A percentile compares a stretch with the other conserved stretches of the same genome.
Evolutionary conservation across 148 eudicot genomes (phyloP).

Genomic region (Fallopia convolvulus): DNA sequence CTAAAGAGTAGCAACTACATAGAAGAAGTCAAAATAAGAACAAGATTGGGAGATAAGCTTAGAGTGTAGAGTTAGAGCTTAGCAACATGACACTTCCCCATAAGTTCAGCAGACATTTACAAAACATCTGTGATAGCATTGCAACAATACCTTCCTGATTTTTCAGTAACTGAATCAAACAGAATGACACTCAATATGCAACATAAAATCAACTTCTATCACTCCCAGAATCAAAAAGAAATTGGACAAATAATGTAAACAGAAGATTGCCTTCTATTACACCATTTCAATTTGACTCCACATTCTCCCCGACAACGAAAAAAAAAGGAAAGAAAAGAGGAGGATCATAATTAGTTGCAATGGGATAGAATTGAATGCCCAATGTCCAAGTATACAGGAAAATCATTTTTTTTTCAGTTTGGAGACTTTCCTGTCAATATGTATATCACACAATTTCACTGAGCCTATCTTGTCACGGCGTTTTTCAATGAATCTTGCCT

Average conservation of each 20-base stretch:
- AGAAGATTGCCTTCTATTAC: neutral
- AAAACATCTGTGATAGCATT: too few relatives aligned
- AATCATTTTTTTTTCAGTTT: neutral
- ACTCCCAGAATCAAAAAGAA: too few relatives aligned
- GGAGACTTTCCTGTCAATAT: neutral
- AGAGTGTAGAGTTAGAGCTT: too few relatives aligned
- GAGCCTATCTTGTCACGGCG: neutral
- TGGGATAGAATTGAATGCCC: neutral
- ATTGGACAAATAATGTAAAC: neutral
- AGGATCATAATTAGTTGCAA: neutral
- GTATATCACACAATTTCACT: neutral
- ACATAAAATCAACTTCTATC: too few relatives aligned
- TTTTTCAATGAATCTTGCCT: conserved; percentile 41
- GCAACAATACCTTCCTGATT: too few relatives aligned
- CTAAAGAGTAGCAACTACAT: too few relatives aligned
- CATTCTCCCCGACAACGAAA: neutral
- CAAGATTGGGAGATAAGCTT: too few relatives aligned
- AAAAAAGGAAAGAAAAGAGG: neutral
- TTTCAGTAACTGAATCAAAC: too few relatives aligned
- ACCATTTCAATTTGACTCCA: neutral
- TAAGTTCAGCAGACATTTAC: too few relatives aligned
- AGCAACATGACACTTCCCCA: too few relatives aligned
- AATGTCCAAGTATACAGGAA: neutral
- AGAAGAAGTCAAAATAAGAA: too few relatives aligned
- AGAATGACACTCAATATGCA: too few relatives aligned